A percentile compares a stretch with the other conserved stretches of the same genome.
Evolutionary conservation across 805 yeast genomes (phyloP).

Genomic region (Aciculoconidium aculeatum): DNA sequence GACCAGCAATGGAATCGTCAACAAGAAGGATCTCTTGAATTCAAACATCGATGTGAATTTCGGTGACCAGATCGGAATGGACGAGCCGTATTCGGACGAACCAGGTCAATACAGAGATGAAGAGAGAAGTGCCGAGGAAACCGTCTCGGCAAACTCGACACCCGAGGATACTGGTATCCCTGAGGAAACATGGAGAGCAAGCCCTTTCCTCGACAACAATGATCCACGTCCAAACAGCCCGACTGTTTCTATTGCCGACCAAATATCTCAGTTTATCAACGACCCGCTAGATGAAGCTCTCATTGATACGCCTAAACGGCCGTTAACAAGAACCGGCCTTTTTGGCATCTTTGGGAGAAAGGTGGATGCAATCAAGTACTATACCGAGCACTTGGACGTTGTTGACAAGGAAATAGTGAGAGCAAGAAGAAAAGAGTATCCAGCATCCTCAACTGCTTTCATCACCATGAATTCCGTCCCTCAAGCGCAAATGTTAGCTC

Average conservation of each 20-base stretch:
- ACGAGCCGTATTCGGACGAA: too few relatives aligned
- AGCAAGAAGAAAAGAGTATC: slow-evolving; percentile 64
- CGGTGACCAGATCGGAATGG: slow-evolving; percentile 24
- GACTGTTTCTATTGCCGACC: slow-evolving; percentile 24
- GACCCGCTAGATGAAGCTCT: too few relatives aligned
- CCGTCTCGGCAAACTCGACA: too few relatives aligned
- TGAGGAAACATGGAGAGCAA: too few relatives aligned
- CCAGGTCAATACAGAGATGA: slow-evolving; percentile 10
- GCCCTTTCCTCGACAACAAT: too few relatives aligned
- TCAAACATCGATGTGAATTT: slow-evolving; percentile 21
- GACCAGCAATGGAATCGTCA: slow-evolving; percentile 27
- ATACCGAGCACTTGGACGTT: slow-evolving; percentile 59
- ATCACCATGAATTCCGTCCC: slow-evolving; percentile 94
- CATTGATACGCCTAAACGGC: too few relatives aligned
- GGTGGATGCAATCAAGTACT: slow-evolving; percentile 79
- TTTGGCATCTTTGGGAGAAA: slow-evolving; percentile 59
- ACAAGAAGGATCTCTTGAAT: slow-evolving; percentile 22
- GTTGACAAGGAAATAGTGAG: slow-evolving; percentile 64
- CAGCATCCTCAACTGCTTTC: slow-evolving; percentile 87
- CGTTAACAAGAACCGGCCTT: slow-evolving; percentile 54
- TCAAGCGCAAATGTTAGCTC: slow-evolving; percentile 94
- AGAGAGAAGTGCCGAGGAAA: slow-evolving; percentile 5
- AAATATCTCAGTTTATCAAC: slow-evolving; percentile 21
- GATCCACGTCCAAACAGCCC: too few relatives aligned
- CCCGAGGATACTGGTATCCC: too few relatives aligned